Percentiles rank a stretch among this genome's conserved stretches.
Conservation (phyloP, 2,329 filamentous ascomycete species). For the Penicillium griseofulvum region DNA sequence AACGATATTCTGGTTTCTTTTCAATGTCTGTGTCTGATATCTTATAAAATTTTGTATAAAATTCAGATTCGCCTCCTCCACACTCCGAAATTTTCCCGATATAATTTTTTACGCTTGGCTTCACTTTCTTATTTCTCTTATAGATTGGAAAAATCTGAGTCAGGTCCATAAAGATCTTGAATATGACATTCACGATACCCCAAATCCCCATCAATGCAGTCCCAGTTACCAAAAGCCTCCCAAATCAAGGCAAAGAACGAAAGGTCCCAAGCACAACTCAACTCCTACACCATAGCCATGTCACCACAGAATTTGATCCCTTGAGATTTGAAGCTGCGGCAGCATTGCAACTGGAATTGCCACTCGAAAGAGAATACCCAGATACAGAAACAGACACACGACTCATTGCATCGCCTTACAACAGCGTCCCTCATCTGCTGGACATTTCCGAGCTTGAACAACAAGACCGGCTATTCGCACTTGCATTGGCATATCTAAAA, state of each 20-base stretch:
- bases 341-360: constrained; percentile 30
- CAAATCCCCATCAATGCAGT: not conserved
- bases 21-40: not conserved
- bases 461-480: constrained; percentile 67
- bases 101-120: not conserved
- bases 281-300: constrained; percentile 32
- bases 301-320: constrained; percentile 35
- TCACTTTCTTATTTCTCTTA: not conserved
- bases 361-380: not conserved
- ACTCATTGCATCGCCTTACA: constrained; percentile 74
- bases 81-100: not conserved
- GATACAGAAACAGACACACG: constrained; percentile 24
- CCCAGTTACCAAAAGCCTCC: not conserved
- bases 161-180: not conserved
- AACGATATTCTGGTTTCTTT: not conserved
- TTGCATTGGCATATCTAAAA: constrained; percentile 64
- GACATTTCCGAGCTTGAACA: constrained; percentile 65
- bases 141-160: not conserved
- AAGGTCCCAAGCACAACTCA: not conserved
- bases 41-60: not conserved
- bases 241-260: not conserved
- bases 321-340: constrained; percentile 37
- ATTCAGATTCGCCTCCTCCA: not conserved
- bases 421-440: constrained; percentile 66
- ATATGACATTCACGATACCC: not conserved